These are phyloP conservation scores for Verticillium zaregamsianum DNA, from an alignment of 2,329 filamentous ascomycete species.

Conservation along the genomic window DNA sequence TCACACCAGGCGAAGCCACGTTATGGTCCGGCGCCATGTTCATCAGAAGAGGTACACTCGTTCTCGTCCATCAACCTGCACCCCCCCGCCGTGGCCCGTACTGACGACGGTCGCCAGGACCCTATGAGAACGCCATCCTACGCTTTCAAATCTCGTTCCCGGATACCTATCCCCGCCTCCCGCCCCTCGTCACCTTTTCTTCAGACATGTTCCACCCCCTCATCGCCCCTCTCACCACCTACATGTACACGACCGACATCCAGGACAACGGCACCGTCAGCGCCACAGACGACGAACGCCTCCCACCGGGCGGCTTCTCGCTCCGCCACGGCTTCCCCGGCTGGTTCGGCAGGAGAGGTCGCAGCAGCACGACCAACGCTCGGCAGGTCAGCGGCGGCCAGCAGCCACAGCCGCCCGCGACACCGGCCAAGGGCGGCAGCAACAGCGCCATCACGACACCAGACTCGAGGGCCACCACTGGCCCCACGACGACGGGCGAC, in stretches of 20 bases:
- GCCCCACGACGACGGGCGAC: constrained; percentile 9
- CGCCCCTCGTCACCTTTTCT: constrained; percentile 81
- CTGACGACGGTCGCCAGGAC: constrained; percentile 51
- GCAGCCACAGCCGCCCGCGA: constrained; percentile 25
- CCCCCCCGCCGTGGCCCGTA: neutral
- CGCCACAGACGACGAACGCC: constrained; percentile 74
- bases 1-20: constrained; percentile 75
- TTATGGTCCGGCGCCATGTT: constrained; percentile 92
- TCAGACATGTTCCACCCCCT: constrained; percentile 95
- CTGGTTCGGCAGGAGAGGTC: constrained; percentile 70
- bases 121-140: constrained; percentile 81
- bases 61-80: neutral
- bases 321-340: constrained; percentile 84
- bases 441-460: constrained; percentile 23
- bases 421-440: constrained; percentile 17
- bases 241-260: constrained; percentile 81
- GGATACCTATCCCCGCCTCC: constrained; percentile 69
- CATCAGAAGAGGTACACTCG: constrained; percentile 69
- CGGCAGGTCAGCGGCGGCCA: constrained; percentile 33
- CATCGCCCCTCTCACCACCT: constrained; percentile 88
- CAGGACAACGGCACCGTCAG: constrained; percentile 74
- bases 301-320: constrained; percentile 87
- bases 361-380: constrained; percentile 31
- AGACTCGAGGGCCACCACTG: constrained; percentile 21
- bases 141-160: constrained; percentile 90